Base-by-base conservation (phyloP, 2,329 filamentous ascomycete genomes). In the Sclerotiophoma versabilis region DNA sequence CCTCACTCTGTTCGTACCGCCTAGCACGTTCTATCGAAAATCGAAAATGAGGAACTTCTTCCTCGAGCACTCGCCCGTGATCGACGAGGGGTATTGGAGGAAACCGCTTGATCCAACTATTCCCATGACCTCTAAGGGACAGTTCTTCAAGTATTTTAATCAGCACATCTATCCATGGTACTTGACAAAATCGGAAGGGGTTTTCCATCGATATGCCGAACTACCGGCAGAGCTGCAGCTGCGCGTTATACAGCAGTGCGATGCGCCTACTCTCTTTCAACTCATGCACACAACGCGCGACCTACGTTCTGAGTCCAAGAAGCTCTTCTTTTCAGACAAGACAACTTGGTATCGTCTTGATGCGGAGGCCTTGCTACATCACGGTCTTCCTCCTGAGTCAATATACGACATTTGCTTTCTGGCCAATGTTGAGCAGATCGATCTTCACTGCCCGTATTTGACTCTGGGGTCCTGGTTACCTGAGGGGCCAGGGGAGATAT, bases 151-250 rank as follows among this genome's bases (percentile, higher is more conserved):
- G 15, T 48, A 48, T 26, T 48, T 48, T 17, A 12, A 38, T 17
- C 45, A 39, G 34, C 19, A 48, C 25, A 33, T 32, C 19, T 17
- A 27, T 25, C 34, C 11, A 39, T 22, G 3, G 25, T 8, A 17
- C 12, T 38, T 20, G 17, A 23, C 3, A 47, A 17, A 4, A 14
- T 39, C 17, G 15, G 15, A 25, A 23, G n/a, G 12, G 2, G 32
- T 17, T 12, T 48, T 48, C 36, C 23, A 48, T 17, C 34, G n/a
- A 22, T 39, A 39, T 39, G 19, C 23, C 19, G 22, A 34, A 34
- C 17, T 61, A 19, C 56, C 56, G 7, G 33, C 38, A 9, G 58
- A 61, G 46, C 51, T 63, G 10, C 58, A 63, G 44, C 38, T 38
- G 29, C 32, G 47, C 19, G 29, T 61, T 19, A 9, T 63, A 4